A percentile compares a stretch with the other conserved stretches of the same genome.
Conservation (phyloP, 116 monocot genomes). For the Papilionanthe hybrid region DNA sequence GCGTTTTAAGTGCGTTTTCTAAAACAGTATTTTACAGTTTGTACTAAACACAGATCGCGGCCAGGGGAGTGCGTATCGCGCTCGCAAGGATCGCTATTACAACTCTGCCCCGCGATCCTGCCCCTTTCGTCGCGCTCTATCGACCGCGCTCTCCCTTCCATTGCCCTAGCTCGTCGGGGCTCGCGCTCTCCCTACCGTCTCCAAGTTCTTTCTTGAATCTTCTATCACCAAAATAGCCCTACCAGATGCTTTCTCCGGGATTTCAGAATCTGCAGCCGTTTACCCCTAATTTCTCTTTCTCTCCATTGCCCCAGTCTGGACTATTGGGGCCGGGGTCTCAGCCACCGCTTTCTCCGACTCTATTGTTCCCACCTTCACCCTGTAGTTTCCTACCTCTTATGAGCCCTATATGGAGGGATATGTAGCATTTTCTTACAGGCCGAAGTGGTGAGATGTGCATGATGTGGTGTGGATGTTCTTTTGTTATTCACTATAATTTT, state of each 20-base stretch:
- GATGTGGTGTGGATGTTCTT: not conserved
- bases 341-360: conserved; percentile 48
- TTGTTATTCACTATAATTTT: not conserved
- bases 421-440: conserved; percentile 13
- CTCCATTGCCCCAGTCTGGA: conserved; percentile 42
- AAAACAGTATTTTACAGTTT: too few relatives aligned
- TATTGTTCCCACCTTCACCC: conserved; percentile 70
- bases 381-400: conserved; percentile 49
- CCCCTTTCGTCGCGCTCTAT: too few relatives aligned
- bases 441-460: not conserved
- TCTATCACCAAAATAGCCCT: conserved; percentile 62
- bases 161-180: too few relatives aligned
- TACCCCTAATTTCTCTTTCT: conserved; percentile 58
- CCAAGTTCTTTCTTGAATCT: conserved; percentile 61
- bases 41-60: too few relatives aligned
- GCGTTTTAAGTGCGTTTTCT: too few relatives aligned
- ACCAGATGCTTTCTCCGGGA: conserved; percentile 66
- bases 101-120: too few relatives aligned
- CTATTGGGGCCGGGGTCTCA: conserved; percentile 40
- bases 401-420: conserved; percentile 84
- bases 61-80: too few relatives aligned
- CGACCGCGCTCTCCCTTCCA: too few relatives aligned
- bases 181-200: too few relatives aligned
- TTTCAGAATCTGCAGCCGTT: conserved; percentile 61
- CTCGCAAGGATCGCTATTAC: too few relatives aligned